Evolutionary conservation across 2,329 filamentous ascomycete species (phyloP).

Genomic region (Calonectria montana): DNA sequence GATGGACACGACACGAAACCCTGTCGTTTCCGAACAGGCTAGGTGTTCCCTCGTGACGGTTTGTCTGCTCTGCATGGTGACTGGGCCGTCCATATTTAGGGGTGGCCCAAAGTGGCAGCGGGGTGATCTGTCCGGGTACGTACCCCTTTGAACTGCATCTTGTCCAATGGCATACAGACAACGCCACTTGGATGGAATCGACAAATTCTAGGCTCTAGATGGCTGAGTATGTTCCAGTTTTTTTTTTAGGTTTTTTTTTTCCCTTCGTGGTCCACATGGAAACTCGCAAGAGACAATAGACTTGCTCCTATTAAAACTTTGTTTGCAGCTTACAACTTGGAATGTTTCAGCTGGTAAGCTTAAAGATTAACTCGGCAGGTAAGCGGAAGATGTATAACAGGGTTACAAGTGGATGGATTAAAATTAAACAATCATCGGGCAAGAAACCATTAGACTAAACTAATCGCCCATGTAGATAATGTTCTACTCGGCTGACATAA

Average conservation of each 20-base stretch:
- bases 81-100: background rate
- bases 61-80: conserved; percentile 3
- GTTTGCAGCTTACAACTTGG: no score
- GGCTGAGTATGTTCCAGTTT: background rate
- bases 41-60: conserved; percentile 21
- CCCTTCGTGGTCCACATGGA: background rate
- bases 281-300: background rate
- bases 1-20: conserved; percentile 12
- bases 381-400: no score
- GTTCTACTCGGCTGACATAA: no score
- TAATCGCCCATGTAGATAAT: no score
- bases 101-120: background rate
- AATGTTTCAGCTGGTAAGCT: no score
- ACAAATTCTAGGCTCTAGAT: background rate
- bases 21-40: conserved; percentile 13
- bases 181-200: background rate
- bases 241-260: background rate
- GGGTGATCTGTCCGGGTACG: background rate
- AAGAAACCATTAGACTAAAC: no score
- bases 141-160: background rate
- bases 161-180: background rate
- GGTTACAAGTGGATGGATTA: no score
- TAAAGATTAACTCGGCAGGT: no score
- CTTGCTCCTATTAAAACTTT: background rate
- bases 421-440: no score